These are phyloP conservation scores for Metarhizium sp. DNA, from an alignment of 2,329 filamentous ascomycete species.

Conservation along the genomic window DNA sequence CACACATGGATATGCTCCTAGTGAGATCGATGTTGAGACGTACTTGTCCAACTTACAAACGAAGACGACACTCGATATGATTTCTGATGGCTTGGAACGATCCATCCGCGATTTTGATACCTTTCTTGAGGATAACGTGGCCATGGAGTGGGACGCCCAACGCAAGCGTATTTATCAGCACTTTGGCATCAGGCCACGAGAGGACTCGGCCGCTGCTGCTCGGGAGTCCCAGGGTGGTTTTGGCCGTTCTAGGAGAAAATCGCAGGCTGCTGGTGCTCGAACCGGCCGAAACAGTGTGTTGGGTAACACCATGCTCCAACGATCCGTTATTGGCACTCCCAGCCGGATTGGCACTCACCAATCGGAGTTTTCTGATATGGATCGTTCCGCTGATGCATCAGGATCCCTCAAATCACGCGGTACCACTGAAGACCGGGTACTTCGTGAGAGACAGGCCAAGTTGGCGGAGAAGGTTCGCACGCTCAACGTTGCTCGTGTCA, in stretches of 20 bases:
- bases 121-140: constrained; percentile 89
- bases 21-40: constrained; percentile 61
- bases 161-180: constrained; percentile 91
- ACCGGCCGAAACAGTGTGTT: constrained; percentile 40
- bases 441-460: constrained; percentile 75
- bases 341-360: constrained; percentile 57
- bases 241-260: constrained; percentile 46
- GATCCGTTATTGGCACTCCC: constrained; percentile 79
- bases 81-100: constrained; percentile 80
- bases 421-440: constrained; percentile 59
- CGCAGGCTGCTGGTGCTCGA: constrained; percentile 40
- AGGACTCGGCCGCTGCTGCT: constrained; percentile 31
- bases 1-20: constrained; percentile 29
- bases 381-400: constrained; percentile 43
- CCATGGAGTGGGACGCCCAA: constrained; percentile 92
- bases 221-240: constrained; percentile 47
- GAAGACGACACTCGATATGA: constrained; percentile 85
- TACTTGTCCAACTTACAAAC: constrained; percentile 82
- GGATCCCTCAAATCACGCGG: constrained; percentile 34
- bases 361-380: constrained; percentile 59
- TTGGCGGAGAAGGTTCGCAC: constrained; percentile 71
- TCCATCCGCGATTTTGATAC: constrained; percentile 86
- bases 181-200: constrained; percentile 70
- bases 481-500: constrained; percentile 64
- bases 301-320: constrained; percentile 59